Percentiles rank a stretch among this genome's conserved stretches.
Evolutionary conservation across 371 early-diverging fungal genomes (phyloP).

Genomic region (Conidiobolus incongruus): DNA sequence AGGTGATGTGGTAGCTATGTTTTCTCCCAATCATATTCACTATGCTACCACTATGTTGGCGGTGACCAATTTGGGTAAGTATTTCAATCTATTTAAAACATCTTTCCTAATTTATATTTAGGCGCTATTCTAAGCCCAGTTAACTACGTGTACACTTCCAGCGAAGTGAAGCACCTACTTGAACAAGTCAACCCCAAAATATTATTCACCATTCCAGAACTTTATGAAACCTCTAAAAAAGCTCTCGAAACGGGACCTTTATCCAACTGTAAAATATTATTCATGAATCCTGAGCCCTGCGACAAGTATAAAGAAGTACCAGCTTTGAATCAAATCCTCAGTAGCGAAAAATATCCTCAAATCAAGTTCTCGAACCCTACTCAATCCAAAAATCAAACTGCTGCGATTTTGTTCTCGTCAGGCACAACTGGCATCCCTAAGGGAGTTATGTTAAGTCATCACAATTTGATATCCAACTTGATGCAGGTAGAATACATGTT

Average conservation of each 20-base stretch:
- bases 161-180: slow-evolving; percentile 51
- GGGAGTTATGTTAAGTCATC: slow-evolving; percentile 41
- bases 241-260: slow-evolving; percentile 12
- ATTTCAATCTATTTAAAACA: background rate
- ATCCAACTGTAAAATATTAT: background rate
- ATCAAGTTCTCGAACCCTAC: background rate
- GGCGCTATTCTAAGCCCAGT: slow-evolving; percentile 31
- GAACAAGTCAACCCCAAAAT: slow-evolving; percentile 25
- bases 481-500: slow-evolving; percentile 16
- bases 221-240: slow-evolving; percentile 18
- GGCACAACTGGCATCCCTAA: slow-evolving; percentile 46
- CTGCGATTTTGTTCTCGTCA: slow-evolving; percentile 69
- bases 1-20: slow-evolving; percentile 41
- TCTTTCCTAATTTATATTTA: slow-evolving; percentile 16
- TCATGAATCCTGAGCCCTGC: background rate
- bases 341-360: background rate
- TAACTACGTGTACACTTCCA: slow-evolving; percentile 52
- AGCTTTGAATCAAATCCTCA: slow-evolving; percentile 4
- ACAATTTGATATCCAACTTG: slow-evolving; percentile 38
- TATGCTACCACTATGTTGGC: slow-evolving; percentile 9
- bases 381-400: slow-evolving; percentile 17
- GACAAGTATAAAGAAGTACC: slow-evolving; percentile 6
- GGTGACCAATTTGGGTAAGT: background rate
- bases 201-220: slow-evolving; percentile 19
- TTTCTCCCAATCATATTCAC: slow-evolving; percentile 38